Evolutionary conservation across 179 eudicot species (phyloP).

Genomic region (Silene coronaria): DNA sequence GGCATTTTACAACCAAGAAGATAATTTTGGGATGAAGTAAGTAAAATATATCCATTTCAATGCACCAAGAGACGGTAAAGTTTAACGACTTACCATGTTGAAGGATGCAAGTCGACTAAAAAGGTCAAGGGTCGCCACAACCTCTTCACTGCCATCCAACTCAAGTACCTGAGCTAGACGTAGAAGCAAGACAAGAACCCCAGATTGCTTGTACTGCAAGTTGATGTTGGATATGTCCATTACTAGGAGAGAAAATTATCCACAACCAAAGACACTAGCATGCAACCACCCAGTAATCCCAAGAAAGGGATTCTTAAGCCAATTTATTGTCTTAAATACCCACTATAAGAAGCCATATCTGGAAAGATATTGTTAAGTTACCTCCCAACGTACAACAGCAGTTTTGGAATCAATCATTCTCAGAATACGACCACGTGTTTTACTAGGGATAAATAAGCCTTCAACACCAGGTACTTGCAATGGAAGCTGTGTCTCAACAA

Average conservation of each 20-base stretch:
- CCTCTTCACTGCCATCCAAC: slow-evolving; percentile 49
- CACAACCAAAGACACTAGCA: slow-evolving; percentile 7
- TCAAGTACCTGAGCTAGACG: slow-evolving; percentile 63
- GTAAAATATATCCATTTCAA: not conserved
- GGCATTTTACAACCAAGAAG: too few relatives aligned
- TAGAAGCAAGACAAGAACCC: slow-evolving; percentile 65
- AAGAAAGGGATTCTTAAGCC: slow-evolving; percentile 5
- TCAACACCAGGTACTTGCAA: slow-evolving; percentile 68
- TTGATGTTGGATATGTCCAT: slow-evolving; percentile 11
- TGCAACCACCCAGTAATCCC: slow-evolving; percentile 3
- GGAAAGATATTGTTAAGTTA: slow-evolving; percentile 27
- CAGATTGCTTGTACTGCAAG: slow-evolving; percentile 70
- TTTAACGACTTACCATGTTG: slow-evolving; percentile 50
- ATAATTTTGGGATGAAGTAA: too few relatives aligned
- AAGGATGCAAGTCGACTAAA: slow-evolving; percentile 70
- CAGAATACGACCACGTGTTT: slow-evolving; percentile 70
- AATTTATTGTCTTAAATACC: slow-evolving; percentile 1
- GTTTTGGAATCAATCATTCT: slow-evolving; percentile 56
- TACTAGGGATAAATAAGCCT: slow-evolving; percentile 66
- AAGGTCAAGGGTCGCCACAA: slow-evolving; percentile 63
- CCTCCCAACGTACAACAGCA: slow-evolving; percentile 98
- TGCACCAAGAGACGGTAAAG: not conserved
- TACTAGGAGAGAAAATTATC: not conserved
- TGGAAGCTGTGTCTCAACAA: slow-evolving; percentile 55
- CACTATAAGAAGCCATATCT: not conserved